Evolutionary conservation across 2,329 filamentous ascomycete species (phyloP).

Genomic region (Fusarium protoensiforme): DNA sequence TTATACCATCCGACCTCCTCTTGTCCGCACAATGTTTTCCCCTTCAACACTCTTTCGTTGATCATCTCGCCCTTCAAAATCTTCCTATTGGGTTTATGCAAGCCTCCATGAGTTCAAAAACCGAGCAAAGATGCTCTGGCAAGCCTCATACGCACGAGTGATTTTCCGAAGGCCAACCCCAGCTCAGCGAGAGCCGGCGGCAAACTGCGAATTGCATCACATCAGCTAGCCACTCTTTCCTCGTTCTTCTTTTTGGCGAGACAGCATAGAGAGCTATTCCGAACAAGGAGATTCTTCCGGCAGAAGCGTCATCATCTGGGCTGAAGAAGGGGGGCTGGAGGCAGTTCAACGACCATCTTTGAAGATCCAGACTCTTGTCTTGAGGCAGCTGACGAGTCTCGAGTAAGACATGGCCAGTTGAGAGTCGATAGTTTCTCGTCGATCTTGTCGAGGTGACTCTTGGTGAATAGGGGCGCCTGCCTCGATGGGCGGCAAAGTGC

Average conservation of each 20-base stretch:
- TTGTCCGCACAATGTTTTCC: not conserved
- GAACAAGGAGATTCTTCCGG: not conserved
- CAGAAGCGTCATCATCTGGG: not conserved
- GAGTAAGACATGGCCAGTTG: not conserved
- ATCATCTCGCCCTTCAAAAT: accelerated
- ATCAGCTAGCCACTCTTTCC: not conserved
- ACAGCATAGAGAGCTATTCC: not conserved
- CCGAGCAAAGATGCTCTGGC: not conserved
- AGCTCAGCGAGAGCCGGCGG: not conserved
- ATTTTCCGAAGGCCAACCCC: not conserved
- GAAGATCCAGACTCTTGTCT: not conserved
- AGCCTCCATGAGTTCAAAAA: not conserved
- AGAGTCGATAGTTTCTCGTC: not conserved
- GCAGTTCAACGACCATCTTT: not conserved
- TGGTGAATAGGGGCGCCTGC: not conserved
- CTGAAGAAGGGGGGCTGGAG: not conserved
- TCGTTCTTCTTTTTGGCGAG: not conserved
- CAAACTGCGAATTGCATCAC: not conserved
- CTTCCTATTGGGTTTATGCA: not conserved
- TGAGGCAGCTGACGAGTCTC: not conserved
- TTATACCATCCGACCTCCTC: not conserved
- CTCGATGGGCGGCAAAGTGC: not conserved
- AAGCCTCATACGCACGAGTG: not conserved
- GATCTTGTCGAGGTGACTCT: not conserved
- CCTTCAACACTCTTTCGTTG: not conserved